phyloP scores from a whole-genome alignment of 805 yeast genomes.

The Candida taoyuanica region DNA sequence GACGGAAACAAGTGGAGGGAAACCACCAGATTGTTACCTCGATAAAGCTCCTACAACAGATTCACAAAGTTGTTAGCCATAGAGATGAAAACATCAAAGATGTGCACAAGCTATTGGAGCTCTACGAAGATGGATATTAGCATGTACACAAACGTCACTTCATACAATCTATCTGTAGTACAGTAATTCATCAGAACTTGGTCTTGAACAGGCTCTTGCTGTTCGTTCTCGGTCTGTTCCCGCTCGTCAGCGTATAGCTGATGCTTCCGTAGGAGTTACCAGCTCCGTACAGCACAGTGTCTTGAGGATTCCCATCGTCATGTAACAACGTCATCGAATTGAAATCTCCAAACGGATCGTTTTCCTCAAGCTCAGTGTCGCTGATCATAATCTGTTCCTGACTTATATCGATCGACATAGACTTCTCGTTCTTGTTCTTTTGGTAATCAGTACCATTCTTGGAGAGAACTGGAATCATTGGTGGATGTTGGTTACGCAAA shows the following conservation, averaged over 20 bases:
- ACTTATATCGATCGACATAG: conserved; percentile 27
- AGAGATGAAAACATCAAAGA: conserved; percentile 4
- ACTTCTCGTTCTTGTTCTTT: conserved; percentile 24
- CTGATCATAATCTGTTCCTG: conserved; percentile 21
- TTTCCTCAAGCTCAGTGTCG: conserved; percentile 22
- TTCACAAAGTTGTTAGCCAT: not conserved
- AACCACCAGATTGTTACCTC: conserved; percentile 4
- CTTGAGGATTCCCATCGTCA: conserved; percentile 47
- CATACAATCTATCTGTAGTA: too few relatives aligned
- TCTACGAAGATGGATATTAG: conserved; percentile 1
- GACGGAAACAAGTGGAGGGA: conserved; percentile 48
- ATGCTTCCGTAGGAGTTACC: conserved; percentile 38
- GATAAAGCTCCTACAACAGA: not conserved
- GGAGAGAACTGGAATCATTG: conserved; percentile 83
- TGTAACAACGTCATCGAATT: conserved; percentile 84
- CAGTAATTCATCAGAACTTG: conserved; percentile 20
- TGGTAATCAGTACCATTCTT: conserved; percentile 49
- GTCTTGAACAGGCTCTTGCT: conserved; percentile 31
- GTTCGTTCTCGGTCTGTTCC: conserved; percentile 35
- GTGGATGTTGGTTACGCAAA: conserved; percentile 88
- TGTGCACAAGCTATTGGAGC: conserved; percentile 5
- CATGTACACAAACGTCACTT: too few relatives aligned
- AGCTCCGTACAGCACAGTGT: conserved; percentile 44
- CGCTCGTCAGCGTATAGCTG: conserved; percentile 33
- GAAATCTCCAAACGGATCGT: conserved; percentile 81